Percentiles rank a stretch among this genome's conserved stretches.
Evolutionary conservation across 768 basidiomycete genomes (phyloP).

Genomic region (Gautieria morchelliformis): DNA sequence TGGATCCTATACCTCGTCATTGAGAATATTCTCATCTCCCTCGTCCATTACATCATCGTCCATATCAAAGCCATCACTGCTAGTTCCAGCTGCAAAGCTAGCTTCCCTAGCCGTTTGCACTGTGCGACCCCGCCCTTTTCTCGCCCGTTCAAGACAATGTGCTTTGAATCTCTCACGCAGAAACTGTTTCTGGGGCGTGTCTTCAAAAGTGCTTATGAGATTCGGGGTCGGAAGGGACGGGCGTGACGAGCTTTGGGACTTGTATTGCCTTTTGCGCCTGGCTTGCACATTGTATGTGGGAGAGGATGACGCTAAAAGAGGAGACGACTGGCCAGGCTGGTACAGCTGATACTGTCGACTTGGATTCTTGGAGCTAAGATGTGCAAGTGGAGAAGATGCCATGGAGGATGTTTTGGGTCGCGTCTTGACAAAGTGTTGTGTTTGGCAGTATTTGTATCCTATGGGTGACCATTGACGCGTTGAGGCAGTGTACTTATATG

Average conservation of each 20-base stretch:
- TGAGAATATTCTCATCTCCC: conserved; percentile 37
- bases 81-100: conserved; percentile 24
- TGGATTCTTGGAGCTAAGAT: neutral
- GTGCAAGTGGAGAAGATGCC: neutral
- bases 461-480: neutral
- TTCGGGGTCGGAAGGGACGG: neutral
- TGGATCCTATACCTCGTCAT: conserved; percentile 44
- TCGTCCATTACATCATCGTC: conserved; percentile 40
- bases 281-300: neutral
- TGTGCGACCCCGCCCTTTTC: conserved; percentile 42
- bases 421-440: neutral
- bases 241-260: conserved; percentile 1
- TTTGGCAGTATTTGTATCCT: neutral
- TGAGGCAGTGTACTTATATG: too few species aligned
- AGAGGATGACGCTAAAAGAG: neutral
- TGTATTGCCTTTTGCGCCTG: conserved; percentile 2
- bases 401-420: neutral
- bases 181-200: conserved; percentile 44
- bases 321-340: conserved; percentile 1
- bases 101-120: conserved; percentile 27
- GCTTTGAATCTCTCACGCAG: conserved; percentile 52
- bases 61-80: conserved; percentile 41
- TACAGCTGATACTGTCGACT: neutral
- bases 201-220: conserved; percentile 9
- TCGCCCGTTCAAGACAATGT: conserved; percentile 52